phyloP scores from a whole-genome alignment of 106 monocot genomes.

The Posidonia australis region DNA sequence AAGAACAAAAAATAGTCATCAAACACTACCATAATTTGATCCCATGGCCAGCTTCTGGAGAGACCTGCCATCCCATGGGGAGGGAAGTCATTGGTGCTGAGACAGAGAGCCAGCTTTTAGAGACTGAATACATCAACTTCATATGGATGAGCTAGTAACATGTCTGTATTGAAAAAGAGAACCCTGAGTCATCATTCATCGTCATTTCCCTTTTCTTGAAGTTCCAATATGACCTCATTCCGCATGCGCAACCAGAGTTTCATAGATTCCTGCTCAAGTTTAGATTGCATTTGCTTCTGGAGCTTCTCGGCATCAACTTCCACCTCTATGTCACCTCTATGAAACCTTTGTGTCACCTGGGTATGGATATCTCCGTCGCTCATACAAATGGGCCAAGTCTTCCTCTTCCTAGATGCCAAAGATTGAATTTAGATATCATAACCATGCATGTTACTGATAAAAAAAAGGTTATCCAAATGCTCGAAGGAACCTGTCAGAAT shows the following conservation, averaged over 20 bases:
- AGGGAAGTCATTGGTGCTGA: constrained; percentile 44
- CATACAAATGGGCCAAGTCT: constrained; percentile 91
- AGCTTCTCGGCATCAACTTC: constrained; percentile 65
- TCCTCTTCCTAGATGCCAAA: constrained; percentile 65
- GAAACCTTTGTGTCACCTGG: constrained; percentile 86
- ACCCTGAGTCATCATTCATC: constrained; percentile 25
- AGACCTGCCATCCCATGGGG: constrained; percentile 49
- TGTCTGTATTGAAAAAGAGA: too few species aligned
- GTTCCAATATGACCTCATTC: constrained; percentile 87
- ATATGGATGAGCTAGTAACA: too few species aligned
- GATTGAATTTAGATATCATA: not conserved
- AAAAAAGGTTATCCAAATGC: too few species aligned
- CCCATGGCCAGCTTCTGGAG: constrained; percentile 49
- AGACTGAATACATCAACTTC: too few species aligned
- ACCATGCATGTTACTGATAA: not conserved
- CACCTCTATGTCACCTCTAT: constrained; percentile 62
- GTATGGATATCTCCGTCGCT: constrained; percentile 73
- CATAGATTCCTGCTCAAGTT: constrained; percentile 90
- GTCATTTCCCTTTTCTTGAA: constrained; percentile 89
- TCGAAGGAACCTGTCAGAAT: too few species aligned
- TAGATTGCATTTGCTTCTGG: constrained; percentile 69
- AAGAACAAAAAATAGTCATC: too few species aligned
- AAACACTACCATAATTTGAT: too few species aligned
- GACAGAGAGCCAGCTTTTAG: too few species aligned
- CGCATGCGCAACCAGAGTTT: constrained; percentile 96